Evolutionary conservation across 768 basidiomycete species (phyloP).

Genomic region (Chlorophyllum brunneum): DNA sequence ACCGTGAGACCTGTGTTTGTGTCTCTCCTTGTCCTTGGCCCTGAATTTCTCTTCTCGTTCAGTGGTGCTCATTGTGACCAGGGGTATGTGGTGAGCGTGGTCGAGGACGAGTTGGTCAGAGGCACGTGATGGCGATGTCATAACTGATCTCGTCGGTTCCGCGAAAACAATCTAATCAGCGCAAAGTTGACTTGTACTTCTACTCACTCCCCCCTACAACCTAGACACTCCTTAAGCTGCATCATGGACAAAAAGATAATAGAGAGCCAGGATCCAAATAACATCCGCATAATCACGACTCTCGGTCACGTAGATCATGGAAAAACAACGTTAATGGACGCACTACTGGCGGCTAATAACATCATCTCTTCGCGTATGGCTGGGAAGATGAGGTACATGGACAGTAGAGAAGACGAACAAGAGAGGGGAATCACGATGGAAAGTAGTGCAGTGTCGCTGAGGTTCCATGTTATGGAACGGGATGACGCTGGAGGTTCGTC

Average conservation of each 20-base stretch:
- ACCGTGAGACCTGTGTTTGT: conserved; percentile 27
- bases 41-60: conserved; percentile 30
- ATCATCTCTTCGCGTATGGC: conserved; percentile 95
- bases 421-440: conserved; percentile 99
- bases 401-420: conserved; percentile 95
- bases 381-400: conserved; percentile 93
- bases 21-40: conserved; percentile 17
- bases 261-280: conserved; percentile 36
- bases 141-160: conserved; percentile 6
- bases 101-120: background rate
- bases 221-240: conserved; percentile 1
- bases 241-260: conserved; percentile 17
- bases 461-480: conserved; percentile 76
- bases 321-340: conserved; percentile 94
- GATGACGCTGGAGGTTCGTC: conserved; percentile 52
- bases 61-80: conserved; percentile 1
- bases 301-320: conserved; percentile 94
- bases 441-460: conserved; percentile 88
- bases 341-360: conserved; percentile 93
- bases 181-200: background rate
- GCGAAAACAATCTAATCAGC: conserved; percentile 8
- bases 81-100: background rate
- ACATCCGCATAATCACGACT: conserved; percentile 78
- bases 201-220: background rate
- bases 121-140: conserved; percentile 7